Conservation (phyloP, 352 stramenopile species). For the Globisporangium radiosum region DNA sequence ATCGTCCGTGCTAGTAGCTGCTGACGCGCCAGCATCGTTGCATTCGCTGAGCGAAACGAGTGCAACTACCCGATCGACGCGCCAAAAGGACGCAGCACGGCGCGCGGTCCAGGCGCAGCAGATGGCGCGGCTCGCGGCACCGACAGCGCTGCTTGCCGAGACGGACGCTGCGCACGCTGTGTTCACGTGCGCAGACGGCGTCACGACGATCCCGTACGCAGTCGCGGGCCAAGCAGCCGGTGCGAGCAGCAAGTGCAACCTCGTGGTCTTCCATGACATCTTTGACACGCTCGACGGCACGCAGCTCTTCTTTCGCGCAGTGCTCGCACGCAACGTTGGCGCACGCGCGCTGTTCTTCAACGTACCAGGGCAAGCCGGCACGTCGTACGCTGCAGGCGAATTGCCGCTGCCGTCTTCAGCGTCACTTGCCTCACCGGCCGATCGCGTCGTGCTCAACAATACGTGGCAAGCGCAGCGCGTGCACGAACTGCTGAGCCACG, state of each 20-base stretch:
- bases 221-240: conserved; percentile 64
- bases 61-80: neutral
- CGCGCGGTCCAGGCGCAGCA: conserved; percentile 62
- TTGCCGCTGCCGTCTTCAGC: too few relatives aligned
- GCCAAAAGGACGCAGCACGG: conserved; percentile 27
- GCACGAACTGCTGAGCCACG: conserved; percentile 79
- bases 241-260: conserved; percentile 63
- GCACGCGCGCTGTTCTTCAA: conserved; percentile 89
- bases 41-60: neutral
- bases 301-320: conserved; percentile 80
- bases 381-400: conserved; percentile 27
- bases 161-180: conserved; percentile 11
- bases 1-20: too few relatives aligned
- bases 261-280: conserved; percentile 90
- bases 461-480: conserved; percentile 74
- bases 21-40: neutral
- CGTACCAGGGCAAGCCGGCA: conserved; percentile 83
- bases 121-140: conserved; percentile 64
- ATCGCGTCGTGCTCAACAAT: conserved; percentile 74
- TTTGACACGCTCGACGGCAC: conserved; percentile 91
- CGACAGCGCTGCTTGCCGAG: conserved; percentile 27
- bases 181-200: conserved; percentile 68
- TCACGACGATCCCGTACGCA: conserved; percentile 80
- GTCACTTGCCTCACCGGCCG: neutral
- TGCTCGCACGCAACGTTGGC: conserved; percentile 73